Evolutionary conservation across 371 early-diverging fungal species (phyloP), one percentile per base, ranked within the genome.

Genomic region (Zopfochytrium polystomum): DNA sequence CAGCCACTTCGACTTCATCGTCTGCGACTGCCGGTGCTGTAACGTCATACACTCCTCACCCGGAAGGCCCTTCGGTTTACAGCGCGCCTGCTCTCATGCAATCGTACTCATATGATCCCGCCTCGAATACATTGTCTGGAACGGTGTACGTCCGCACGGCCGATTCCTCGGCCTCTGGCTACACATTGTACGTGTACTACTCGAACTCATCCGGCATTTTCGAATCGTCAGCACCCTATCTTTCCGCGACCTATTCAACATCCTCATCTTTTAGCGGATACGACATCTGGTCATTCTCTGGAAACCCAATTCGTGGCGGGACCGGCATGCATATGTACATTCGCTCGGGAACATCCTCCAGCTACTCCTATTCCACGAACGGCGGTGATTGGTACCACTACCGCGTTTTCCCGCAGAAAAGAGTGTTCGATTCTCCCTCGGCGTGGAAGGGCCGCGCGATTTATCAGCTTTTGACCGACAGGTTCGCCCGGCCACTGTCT

Each of bases 261-360:
- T 2, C 48, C 13, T 3, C 15, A n/a, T n/a, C n/a, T 4, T 27
- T 47, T 7, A 7, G 48, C 15, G 58, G 58, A 3, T 58, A 58
- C 45, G 48, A 48, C 29, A 26, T 42, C 49, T 58, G 48, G 48
- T n/a, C n/a, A n/a, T n/a, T n/a, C n/a, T n/a, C n/a, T n/a, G n/a
- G n/a, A n/a, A n/a, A n/a, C n/a, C n/a, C n/a, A n/a, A n/a, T n/a
- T n/a, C n/a, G n/a, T n/a, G n/a, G n/a, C n/a, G n/a, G n/a, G n/a
- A n/a, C n/a, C n/a, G n/a, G n/a, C n/a, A n/a, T n/a, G n/a, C n/a
- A n/a, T n/a, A n/a, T n/a, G n/a, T n/a, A n/a, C n/a, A n/a, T n/a
- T n/a, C n/a, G n/a, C n/a, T n/a, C n/a, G n/a, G n/a, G n/a, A n/a
- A n/a, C n/a, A n/a, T n/a, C n/a, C n/a, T n/a, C n/a, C n/a, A n/a